Percentiles rank a stretch among this genome's conserved stretches.
phyloP scores from a whole-genome alignment of 805 yeast genomes.

The Cyberlindnera bimundalis region DNA sequence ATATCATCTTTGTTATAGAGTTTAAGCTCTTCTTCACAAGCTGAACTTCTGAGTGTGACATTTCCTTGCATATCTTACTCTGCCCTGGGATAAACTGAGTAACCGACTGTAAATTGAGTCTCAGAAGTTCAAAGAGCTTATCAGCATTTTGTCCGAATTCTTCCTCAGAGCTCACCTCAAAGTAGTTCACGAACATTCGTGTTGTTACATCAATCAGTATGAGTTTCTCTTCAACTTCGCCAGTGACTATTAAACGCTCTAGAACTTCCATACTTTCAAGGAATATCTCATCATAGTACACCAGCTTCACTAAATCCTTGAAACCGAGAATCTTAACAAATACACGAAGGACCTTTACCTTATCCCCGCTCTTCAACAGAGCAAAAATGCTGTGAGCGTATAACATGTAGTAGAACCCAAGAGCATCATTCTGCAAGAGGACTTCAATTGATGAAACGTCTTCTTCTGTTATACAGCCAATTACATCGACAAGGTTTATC shows the following conservation, averaged over 20 bases:
- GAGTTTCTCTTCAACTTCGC: slow-evolving; percentile 42
- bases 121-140: slow-evolving; percentile 74
- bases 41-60: slow-evolving; percentile 31
- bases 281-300: slow-evolving; percentile 67
- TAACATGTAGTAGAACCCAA: slow-evolving; percentile 70
- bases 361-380: slow-evolving; percentile 41
- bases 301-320: slow-evolving; percentile 50
- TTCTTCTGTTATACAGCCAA: slow-evolving; percentile 59
- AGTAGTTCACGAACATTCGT: slow-evolving; percentile 47
- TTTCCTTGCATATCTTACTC: slow-evolving; percentile 34
- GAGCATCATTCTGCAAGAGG: slow-evolving; percentile 53
- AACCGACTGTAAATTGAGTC: slow-evolving; percentile 65
- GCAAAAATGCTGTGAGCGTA: slow-evolving; percentile 83
- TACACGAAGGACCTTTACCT: slow-evolving; percentile 42
- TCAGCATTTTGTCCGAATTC: slow-evolving; percentile 59
- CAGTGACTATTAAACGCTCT: slow-evolving; percentile 65
- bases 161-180: slow-evolving; percentile 34
- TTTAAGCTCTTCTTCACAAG: slow-evolving; percentile 47
- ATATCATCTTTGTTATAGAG: slow-evolving; percentile 59
- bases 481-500: slow-evolving; percentile 74
- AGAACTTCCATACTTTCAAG: slow-evolving; percentile 73
- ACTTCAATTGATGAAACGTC: slow-evolving; percentile 43
- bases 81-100: slow-evolving; percentile 53
- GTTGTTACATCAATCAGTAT: slow-evolving; percentile 54
- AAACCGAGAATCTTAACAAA: slow-evolving; percentile 55